Evolutionary conservation across 768 basidiomycete species (phyloP).

Genomic region (Boletus insuetus): DNA sequence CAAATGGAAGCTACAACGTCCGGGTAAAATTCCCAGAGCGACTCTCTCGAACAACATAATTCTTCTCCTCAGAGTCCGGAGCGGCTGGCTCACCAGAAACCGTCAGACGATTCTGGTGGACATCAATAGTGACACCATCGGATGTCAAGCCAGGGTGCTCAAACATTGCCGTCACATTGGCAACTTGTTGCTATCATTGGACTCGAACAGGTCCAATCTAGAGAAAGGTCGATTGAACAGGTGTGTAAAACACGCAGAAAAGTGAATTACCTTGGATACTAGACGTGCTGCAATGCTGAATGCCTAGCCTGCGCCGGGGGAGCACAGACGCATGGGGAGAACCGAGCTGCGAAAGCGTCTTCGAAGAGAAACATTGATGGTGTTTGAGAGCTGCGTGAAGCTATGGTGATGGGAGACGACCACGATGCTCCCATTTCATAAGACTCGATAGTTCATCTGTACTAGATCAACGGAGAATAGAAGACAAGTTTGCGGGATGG

Average conservation of each 20-base stretch:
- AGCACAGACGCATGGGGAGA: background rate
- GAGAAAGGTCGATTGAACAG: background rate
- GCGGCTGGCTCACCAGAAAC: conserved; percentile 43
- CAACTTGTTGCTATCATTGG: no score
- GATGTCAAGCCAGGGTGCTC: conserved; percentile 34
- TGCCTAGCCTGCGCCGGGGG: background rate
- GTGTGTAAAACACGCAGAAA: background rate
- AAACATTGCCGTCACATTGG: no score
- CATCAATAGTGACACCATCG: conserved; percentile 45
- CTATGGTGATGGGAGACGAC: background rate
- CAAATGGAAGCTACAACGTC: no score
- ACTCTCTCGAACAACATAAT: conserved; percentile 32
- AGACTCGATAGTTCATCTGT: background rate
- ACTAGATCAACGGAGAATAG: background rate
- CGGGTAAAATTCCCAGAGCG: conserved; percentile 35
- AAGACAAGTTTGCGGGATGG: background rate
- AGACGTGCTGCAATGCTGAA: background rate
- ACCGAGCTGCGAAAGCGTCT: conserved; percentile 21
- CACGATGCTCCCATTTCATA: conserved; percentile 5
- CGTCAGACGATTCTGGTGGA: conserved; percentile 45
- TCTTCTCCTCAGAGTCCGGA: conserved; percentile 28
- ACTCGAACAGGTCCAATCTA: conserved; percentile 19
- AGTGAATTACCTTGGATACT: conserved; percentile 22
- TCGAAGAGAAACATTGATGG: background rate
- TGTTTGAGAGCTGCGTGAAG: background rate